Percentiles rank a stretch among this genome's conserved stretches.
phyloP scores from a whole-genome alignment of 257 asterid species.

The Schizonepeta tenuifolia region DNA sequence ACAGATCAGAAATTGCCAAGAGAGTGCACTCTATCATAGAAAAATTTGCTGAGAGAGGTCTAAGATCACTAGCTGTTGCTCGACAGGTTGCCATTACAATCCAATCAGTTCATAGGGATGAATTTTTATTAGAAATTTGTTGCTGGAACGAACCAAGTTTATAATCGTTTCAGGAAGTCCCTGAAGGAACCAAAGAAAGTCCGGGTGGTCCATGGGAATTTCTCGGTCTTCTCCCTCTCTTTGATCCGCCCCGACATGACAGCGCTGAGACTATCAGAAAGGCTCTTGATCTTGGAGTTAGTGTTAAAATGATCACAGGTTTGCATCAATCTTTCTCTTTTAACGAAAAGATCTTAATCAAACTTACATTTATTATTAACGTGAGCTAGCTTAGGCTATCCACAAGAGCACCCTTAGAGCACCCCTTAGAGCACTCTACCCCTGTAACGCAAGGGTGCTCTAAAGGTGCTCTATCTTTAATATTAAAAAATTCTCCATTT shows the following conservation, averaged over 20 bases:
- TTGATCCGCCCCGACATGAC: conserved; percentile 73
- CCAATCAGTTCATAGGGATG: background rate
- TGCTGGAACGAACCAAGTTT: background rate
- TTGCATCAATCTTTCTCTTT: background rate
- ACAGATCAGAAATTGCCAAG: conserved; percentile 47
- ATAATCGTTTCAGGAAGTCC: conserved; percentile 47
- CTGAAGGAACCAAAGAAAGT: conserved; percentile 55
- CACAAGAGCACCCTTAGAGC: no score
- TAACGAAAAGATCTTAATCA: background rate
- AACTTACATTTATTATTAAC: background rate
- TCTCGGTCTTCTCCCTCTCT: conserved; percentile 68
- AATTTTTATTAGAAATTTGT: background rate
- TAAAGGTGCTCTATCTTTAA: no score
- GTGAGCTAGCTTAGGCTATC: no score
- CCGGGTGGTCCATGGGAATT: conserved; percentile 69
- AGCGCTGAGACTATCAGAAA: conserved; percentile 68
- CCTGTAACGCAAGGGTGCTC: no score
- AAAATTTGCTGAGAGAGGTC: conserved; percentile 72
- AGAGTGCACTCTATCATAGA: conserved; percentile 58
- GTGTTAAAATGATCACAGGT: conserved; percentile 78
- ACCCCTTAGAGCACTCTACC: no score
- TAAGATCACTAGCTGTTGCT: conserved; percentile 65
- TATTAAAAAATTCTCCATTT: no score
- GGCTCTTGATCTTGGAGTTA: conserved; percentile 72
- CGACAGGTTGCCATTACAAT: conserved; percentile 37